These are phyloP conservation scores for Leccinellum albellum DNA, from an alignment of 768 basidiomycete species.

Conservation along the genomic window DNA sequence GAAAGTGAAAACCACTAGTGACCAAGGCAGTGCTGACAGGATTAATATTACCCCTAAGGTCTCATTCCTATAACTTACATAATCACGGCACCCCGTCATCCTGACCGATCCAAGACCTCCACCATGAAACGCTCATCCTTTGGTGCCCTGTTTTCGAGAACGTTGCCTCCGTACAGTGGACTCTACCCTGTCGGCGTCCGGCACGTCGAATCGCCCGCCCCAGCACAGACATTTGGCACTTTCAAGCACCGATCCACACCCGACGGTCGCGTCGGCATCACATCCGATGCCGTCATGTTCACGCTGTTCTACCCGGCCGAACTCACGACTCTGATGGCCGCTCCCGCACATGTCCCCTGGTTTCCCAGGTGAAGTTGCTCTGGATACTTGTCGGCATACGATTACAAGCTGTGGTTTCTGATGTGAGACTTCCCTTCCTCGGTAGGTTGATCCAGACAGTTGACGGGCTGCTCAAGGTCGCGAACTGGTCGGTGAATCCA, in stretches of 20 bases:
- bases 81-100: too few relatives aligned
- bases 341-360: conserved; percentile 14
- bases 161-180: conserved; percentile 30
- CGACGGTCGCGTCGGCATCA: conserved; percentile 22
- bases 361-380: conserved; percentile 23
- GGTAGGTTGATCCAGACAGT: conserved; percentile 30
- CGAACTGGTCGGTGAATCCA: conserved; percentile 27
- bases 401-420: not conserved
- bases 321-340: not conserved
- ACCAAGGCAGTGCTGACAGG: not conserved
- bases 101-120: too few relatives aligned
- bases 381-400: not conserved
- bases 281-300: conserved; percentile 30
- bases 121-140: conserved; percentile 5
- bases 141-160: conserved; percentile 22
- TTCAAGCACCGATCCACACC: conserved; percentile 25
- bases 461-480: conserved; percentile 31
- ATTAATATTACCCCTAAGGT: not conserved
- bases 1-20: not conserved
- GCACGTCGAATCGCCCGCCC: conserved; percentile 31
- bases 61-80: not conserved
- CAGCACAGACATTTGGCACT: conserved; percentile 21
- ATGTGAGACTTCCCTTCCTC: not conserved
- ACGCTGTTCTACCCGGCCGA: conserved; percentile 33
- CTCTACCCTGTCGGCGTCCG: conserved; percentile 29